phyloP scores from a whole-genome alignment of 78 protist genomes.

The Dictyostelium citrinum region DNA sequence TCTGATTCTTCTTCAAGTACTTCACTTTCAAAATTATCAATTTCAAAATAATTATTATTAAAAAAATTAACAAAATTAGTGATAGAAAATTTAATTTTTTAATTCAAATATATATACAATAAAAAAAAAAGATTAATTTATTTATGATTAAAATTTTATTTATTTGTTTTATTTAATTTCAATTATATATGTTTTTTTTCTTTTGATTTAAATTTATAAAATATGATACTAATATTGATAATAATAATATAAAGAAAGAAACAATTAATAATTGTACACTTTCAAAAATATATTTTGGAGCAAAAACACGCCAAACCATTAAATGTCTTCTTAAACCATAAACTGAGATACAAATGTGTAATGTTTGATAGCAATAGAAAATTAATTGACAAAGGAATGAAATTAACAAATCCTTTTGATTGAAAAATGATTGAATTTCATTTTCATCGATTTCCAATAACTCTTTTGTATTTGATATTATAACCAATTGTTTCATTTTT shows the following conservation, averaged over 20 bases:
- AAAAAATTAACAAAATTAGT: background rate
- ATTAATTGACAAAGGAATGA: background rate
- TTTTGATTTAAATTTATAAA: background rate
- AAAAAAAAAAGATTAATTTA: no score
- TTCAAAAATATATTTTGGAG: conserved; percentile 85
- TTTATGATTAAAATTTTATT: no score
- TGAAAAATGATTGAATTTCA: background rate
- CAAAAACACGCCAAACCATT: conserved; percentile 91
- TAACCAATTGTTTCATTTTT: background rate
- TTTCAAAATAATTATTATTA: background rate
- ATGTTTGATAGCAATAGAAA: conserved; percentile 30
- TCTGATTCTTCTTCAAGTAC: background rate
- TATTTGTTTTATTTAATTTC: background rate
- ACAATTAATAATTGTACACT: conserved; percentile 26
- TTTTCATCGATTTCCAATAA: background rate
- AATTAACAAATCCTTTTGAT: conserved; percentile 22
- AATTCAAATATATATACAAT: background rate
- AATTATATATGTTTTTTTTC: background rate
- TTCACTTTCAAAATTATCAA: background rate
- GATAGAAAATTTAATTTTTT: background rate
- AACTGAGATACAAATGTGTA: conserved; percentile 25
- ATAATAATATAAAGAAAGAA: background rate
- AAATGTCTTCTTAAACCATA: conserved; percentile 80
- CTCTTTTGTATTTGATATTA: background rate
- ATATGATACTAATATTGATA: background rate